Evolutionary conservation across 139 green algal genomes (phyloP).

Genomic region (Chlamydomonas sp.): DNA sequence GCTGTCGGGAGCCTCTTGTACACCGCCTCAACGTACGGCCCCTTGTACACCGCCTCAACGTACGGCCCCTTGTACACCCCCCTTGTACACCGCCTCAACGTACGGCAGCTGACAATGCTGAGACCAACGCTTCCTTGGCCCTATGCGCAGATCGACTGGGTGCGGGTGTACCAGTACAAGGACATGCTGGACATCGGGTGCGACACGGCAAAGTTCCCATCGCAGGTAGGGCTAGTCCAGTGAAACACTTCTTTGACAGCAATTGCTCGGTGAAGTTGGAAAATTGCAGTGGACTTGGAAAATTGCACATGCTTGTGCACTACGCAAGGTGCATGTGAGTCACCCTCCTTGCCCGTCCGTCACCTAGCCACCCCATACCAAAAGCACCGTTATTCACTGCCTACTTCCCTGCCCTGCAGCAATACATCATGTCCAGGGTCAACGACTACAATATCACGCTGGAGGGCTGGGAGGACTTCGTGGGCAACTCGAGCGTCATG

Average conservation of each 20-base stretch:
- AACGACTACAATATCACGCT: constrained; percentile 36
- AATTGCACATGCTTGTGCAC: too few relatives aligned
- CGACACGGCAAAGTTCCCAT: constrained; percentile 51
- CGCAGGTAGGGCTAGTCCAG: neutral
- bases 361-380: neutral
- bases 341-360: neutral
- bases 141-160: constrained; percentile 50
- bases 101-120: neutral
- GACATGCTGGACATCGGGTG: constrained; percentile 55
- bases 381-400: neutral
- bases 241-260: neutral
- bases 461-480: constrained; percentile 16
- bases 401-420: neutral
- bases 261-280: neutral
- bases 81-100: neutral
- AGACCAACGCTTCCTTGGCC: neutral
- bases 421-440: constrained; percentile 49
- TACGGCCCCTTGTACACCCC: neutral
- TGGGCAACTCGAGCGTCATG: constrained; percentile 21
- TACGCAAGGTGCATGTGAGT: too few relatives aligned
- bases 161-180: constrained; percentile 53
- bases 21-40: too few relatives aligned
- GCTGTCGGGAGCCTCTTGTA: too few relatives aligned
- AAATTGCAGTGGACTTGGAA: neutral
- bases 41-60: too few relatives aligned